phyloP scores from a whole-genome alignment of 768 basidiomycete genomes.

The Boletus subcaerulescens region DNA sequence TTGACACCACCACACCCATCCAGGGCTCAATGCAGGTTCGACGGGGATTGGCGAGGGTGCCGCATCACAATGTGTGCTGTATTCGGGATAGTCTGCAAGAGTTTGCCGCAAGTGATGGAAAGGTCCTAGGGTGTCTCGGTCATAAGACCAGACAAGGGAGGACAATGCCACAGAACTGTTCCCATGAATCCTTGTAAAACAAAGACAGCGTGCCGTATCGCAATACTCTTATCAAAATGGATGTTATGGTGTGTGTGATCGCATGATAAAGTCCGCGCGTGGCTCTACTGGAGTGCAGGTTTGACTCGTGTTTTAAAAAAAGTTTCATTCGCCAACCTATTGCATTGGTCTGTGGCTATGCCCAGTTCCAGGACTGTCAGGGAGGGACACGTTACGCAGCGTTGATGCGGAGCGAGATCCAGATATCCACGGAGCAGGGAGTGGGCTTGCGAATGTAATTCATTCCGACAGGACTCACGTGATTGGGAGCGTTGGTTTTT shows the following conservation, averaged over 20 bases:
- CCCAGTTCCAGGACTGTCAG: constrained; percentile 3
- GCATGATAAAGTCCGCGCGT: constrained; percentile 15
- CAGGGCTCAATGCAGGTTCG: constrained; percentile 24
- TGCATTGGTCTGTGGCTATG: background rate
- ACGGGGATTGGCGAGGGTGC: constrained; percentile 17
- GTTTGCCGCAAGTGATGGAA: constrained; percentile 1
- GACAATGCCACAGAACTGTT: constrained; percentile 1
- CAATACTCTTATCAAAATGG: constrained; percentile 10
- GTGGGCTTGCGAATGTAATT: constrained; percentile 21
- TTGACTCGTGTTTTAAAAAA: constrained; percentile 4
- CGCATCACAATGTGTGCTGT: constrained; percentile 3
- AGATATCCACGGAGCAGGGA: constrained; percentile 4
- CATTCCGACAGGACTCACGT: constrained; percentile 16
- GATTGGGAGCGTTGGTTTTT: background rate
- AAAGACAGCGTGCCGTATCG: constrained; percentile 9
- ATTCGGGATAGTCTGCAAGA: constrained; percentile 11
- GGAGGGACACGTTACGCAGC: constrained; percentile 15
- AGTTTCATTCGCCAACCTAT: constrained; percentile 8
- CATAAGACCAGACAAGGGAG: constrained; percentile 5
- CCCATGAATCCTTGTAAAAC: background rate
- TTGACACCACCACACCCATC: constrained; percentile 11
- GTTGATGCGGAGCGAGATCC: constrained; percentile 25
- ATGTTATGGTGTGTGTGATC: constrained; percentile 2
- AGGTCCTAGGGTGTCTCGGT: constrained; percentile 10
- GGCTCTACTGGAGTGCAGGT: background rate